Conservation (phyloP, 2,329 filamentous ascomycete species). For the Diaporthe caulivora region DNA sequence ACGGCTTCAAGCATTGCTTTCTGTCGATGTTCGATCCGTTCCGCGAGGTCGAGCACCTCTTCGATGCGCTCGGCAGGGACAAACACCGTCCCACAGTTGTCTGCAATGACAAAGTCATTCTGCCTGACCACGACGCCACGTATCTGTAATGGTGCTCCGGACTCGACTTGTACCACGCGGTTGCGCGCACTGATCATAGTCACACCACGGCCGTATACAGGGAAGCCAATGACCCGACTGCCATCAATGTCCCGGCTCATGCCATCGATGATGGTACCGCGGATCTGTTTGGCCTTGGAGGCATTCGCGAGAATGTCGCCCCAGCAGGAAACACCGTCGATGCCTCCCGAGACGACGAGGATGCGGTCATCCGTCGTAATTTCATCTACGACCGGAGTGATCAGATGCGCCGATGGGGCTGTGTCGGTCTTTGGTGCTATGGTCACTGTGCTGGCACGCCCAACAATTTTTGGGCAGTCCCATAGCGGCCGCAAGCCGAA, state of each 20-base stretch:
- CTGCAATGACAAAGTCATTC: neutral
- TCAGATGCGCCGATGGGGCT: neutral
- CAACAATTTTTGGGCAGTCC: conserved; percentile 9
- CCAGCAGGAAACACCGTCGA: neutral
- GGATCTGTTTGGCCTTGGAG: conserved; percentile 5
- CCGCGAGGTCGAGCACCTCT: neutral
- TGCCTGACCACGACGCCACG: conserved; percentile 1
- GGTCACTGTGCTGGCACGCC: conserved; percentile 5
- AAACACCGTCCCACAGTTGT: neutral
- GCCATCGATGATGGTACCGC: neutral
- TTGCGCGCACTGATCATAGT: neutral
- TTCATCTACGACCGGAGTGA: conserved; percentile 1
- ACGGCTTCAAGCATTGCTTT: neutral
- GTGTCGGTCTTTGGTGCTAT: neutral
- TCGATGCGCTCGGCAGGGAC: neutral
- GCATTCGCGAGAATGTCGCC: conserved; percentile 6
- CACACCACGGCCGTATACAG: neutral
- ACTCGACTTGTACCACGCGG: neutral
- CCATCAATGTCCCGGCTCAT: conserved; percentile 17
- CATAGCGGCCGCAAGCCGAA: conserved; percentile 12
- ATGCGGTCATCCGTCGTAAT: neutral
- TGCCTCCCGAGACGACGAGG: neutral
- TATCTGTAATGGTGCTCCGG: neutral
- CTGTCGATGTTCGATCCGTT: neutral
- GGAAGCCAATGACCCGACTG: neutral